Base-by-base conservation (phyloP, 805 yeast species). In the Pichia manshurica region DNA sequence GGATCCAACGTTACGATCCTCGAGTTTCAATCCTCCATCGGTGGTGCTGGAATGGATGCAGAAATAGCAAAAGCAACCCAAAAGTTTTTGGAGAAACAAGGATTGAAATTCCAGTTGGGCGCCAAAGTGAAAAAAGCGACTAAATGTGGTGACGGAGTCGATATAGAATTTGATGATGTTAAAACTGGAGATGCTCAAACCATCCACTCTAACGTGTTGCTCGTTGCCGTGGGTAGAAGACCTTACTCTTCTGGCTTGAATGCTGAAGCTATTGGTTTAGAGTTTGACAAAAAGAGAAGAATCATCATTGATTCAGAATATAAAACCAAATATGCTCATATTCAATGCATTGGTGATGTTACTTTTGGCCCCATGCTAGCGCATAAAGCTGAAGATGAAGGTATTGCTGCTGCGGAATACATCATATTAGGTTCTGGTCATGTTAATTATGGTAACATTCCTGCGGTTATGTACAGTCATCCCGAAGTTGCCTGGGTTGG, bases 401-500 rank as follows among this genome's bases (percentile, higher is more conserved):
- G 96, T 71, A 84, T 93, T 59, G 99, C 99, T 48, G 98, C 96
- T 56, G 98, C 78, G 55, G 99, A 93, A 74, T 86, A 81, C 75
- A 80, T 93, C 68, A 87, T 88, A 77, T 70, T 71, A 57, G 99
- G 98, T 56, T 86, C 85, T 65, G 99, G 99, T 51, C 99, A 93
- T 68, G 97, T 93, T 58, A 93, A 93, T 82, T 93, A 93, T 73
- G 95, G 83, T 60, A 95, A 87, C 74, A 93, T 93, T 60, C 99
- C 99, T 56, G 81, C 96, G 31, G 99, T 93, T 57, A 93, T 93
- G 99, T 93, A 93, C 79, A 84, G 98, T 44, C 96, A 89, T 73
- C 99, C 99, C 55, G 99, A 93, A 76, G 96, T 93, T 59, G 98
- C 98, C 45, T 93, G 99, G 99, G 96, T 87, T 58, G 99, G 99